Conservation (phyloP, 768 basidiomycete species). For the Mrakia gelida region DNA sequence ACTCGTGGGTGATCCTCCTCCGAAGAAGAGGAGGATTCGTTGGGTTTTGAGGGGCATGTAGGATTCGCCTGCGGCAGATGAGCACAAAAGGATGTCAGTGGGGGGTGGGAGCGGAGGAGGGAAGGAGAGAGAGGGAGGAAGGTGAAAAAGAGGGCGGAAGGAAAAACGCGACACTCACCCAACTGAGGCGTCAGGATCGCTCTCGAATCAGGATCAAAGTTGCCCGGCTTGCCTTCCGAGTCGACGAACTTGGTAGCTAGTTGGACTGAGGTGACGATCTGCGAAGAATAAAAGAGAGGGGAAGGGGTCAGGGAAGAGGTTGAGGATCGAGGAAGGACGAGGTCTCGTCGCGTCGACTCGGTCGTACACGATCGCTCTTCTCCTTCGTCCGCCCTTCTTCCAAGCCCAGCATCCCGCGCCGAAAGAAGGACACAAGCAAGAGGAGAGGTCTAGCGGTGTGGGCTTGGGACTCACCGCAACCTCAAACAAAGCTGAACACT, state of each 20-base stretch:
- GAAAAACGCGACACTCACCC: background rate
- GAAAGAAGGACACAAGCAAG: no score
- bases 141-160: background rate
- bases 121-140: background rate
- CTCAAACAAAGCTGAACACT: conserved; percentile 4
- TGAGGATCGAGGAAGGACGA: background rate
- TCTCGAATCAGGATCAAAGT: conserved; percentile 2
- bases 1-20: background rate
- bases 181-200: conserved; percentile 11
- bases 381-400: no score
- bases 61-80: background rate
- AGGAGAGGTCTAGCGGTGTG: background rate
- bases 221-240: conserved; percentile 5
- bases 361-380: no score
- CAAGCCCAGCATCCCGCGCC: no score
- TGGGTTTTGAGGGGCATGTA: conserved; percentile 1
- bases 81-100: background rate
- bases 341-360: no score
- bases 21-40: conserved; percentile 7
- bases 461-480: background rate
- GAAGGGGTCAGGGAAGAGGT: background rate
- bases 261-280: conserved; percentile 15
- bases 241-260: conserved; percentile 21
- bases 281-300: no score
- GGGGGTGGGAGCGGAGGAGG: background rate